phyloP scores from a whole-genome alignment of 2,329 filamentous ascomycete genomes.

The Fusarium proliferatum region DNA sequence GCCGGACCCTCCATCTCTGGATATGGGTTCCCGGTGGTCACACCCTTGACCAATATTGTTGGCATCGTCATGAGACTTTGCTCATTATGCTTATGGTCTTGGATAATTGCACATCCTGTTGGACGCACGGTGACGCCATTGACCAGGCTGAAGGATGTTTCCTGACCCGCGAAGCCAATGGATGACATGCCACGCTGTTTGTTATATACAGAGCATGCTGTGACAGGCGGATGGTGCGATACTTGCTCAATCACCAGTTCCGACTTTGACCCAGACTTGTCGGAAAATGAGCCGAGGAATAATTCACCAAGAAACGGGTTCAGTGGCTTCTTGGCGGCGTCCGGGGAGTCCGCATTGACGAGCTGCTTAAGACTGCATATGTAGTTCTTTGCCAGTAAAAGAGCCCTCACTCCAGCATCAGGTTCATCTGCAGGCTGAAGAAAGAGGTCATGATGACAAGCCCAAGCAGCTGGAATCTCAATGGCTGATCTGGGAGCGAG shows the following conservation, averaged over 20 bases:
- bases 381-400: slow-evolving; percentile 17
- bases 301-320: slow-evolving; percentile 65
- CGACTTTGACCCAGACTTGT: slow-evolving; percentile 40
- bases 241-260: slow-evolving; percentile 59
- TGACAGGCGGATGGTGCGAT: slow-evolving; percentile 64
- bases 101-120: slow-evolving; percentile 16
- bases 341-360: slow-evolving; percentile 5
- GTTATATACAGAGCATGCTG: slow-evolving; percentile 48
- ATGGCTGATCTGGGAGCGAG: slow-evolving; percentile 61
- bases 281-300: slow-evolving; percentile 56
- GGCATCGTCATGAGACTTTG: slow-evolving; percentile 22
- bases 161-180: slow-evolving; percentile 6
- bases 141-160: slow-evolving; percentile 19
- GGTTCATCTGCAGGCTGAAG: slow-evolving; percentile 19
- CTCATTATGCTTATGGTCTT: slow-evolving; percentile 13
- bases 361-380: slow-evolving; percentile 19
- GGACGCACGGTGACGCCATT: slow-evolving; percentile 14
- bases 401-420: slow-evolving; percentile 12
- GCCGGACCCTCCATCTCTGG: slow-evolving; percentile 12
- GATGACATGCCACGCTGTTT: slow-evolving; percentile 21
- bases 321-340: slow-evolving; percentile 57
- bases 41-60: slow-evolving; percentile 17
- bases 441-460: slow-evolving; percentile 35
- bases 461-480: slow-evolving; percentile 64
- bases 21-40: slow-evolving; percentile 7